phyloP scores from a whole-genome alignment of 169 alveolate species.

The Plasmodium cynomolgi region DNA sequence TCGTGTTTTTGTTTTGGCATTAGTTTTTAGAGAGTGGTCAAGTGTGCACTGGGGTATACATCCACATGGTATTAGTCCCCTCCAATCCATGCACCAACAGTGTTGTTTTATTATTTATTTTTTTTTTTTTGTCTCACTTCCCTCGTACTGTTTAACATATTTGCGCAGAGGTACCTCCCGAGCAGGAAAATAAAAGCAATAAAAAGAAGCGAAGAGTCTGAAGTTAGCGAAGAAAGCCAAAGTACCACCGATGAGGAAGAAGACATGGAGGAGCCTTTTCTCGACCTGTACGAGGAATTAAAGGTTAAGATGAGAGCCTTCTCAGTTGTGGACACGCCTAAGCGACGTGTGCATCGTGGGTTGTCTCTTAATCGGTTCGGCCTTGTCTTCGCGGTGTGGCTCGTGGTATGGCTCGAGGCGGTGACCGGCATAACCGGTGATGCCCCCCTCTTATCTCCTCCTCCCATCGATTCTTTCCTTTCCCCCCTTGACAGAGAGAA shows the following conservation, averaged over 20 bases:
- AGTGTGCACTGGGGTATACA: not conserved
- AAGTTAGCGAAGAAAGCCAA: constrained; percentile 41
- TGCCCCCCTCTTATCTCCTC: not conserved
- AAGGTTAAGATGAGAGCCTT: constrained; percentile 16
- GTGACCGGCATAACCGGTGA: not conserved
- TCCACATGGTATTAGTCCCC: not conserved
- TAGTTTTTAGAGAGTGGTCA: not conserved
- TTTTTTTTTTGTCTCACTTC: not conserved
- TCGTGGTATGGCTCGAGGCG: not conserved
- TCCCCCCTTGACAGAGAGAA: constrained; percentile 43
- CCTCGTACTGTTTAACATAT: not conserved
- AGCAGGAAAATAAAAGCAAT: constrained; percentile 8
- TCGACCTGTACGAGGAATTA: constrained; percentile 71
- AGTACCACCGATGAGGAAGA: constrained; percentile 74
- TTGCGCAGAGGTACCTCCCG: constrained; percentile 18
- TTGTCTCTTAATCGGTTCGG: not conserved
- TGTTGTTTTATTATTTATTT: not conserved
- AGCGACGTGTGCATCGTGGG: not conserved
- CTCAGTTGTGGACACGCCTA: not conserved
- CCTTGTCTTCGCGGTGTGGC: not conserved
- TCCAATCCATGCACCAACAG: not conserved
- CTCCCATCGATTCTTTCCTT: not conserved
- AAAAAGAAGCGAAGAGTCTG: constrained; percentile 32
- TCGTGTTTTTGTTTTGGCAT: not conserved
- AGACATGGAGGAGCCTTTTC: constrained; percentile 69